Conservation (phyloP, 371 early-diverging fungal genomes). For the Apophysomyces variabilis region DNA sequence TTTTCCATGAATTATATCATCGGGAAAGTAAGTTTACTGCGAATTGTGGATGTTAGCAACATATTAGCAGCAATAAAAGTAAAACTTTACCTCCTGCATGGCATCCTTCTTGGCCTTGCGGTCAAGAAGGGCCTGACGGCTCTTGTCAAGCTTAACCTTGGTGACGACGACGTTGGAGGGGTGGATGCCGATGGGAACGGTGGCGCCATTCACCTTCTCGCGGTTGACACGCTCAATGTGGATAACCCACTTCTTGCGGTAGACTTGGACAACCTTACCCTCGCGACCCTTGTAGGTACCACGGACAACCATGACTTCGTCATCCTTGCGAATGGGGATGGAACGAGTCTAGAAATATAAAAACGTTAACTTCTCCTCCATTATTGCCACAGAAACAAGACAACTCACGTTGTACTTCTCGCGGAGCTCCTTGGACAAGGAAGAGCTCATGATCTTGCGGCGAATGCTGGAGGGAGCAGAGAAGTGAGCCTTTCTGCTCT, state of each 20-base stretch:
- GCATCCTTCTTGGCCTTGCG: slow-evolving; percentile 66
- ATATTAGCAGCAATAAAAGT: too few species aligned
- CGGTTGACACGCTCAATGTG: slow-evolving; percentile 94
- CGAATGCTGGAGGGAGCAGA: slow-evolving; percentile 92
- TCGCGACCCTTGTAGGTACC: slow-evolving; percentile 96
- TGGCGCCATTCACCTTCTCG: slow-evolving; percentile 96
- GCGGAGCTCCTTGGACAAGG: slow-evolving; percentile 96
- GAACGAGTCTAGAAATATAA: slow-evolving; percentile 71
- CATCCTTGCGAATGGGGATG: slow-evolving; percentile 95
- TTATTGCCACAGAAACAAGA: neutral
- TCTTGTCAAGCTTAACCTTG: slow-evolving; percentile 93
- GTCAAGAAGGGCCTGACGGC: slow-evolving; percentile 84
- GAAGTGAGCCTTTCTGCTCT: slow-evolving; percentile 98
- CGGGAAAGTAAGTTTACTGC: too few species aligned
- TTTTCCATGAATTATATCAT: too few species aligned
- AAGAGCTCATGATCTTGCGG: slow-evolving; percentile 93
- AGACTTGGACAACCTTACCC: slow-evolving; percentile 94
- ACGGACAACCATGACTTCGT: slow-evolving; percentile 94
- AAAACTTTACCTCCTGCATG: slow-evolving; percentile 39
- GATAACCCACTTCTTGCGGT: slow-evolving; percentile 98
- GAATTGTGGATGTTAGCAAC: too few species aligned
- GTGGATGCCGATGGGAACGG: slow-evolving; percentile 92
- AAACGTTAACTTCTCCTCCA: neutral
- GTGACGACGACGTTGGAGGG: slow-evolving; percentile 97
- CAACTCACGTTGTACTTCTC: slow-evolving; percentile 88